Percentiles rank a stretch among this genome's conserved stretches.
Conservation (phyloP, 768 basidiomycete genomes). For the Podaxis pistillaris region DNA sequence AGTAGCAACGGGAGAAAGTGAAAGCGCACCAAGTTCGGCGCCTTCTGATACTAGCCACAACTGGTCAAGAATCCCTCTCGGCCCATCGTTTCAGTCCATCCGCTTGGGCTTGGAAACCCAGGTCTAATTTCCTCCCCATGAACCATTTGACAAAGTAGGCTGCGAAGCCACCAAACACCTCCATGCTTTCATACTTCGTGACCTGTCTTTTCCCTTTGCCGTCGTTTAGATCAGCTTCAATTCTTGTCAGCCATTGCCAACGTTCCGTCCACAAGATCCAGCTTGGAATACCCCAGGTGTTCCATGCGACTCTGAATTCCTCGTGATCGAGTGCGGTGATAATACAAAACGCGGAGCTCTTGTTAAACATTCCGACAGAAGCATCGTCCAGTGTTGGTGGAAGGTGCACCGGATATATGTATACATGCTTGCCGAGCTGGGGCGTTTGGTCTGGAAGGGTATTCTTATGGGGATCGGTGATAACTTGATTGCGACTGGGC, state of each 20-base stretch:
- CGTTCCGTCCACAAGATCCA: slow-evolving; percentile 56
- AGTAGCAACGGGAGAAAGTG: not conserved
- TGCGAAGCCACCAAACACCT: slow-evolving; percentile 55
- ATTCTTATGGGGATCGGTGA: slow-evolving; percentile 38
- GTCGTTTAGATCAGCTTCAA: slow-evolving; percentile 25
- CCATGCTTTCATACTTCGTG: slow-evolving; percentile 63
- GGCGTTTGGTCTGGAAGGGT: slow-evolving; percentile 49
- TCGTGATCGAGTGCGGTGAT: slow-evolving; percentile 53
- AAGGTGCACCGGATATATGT: slow-evolving; percentile 53
- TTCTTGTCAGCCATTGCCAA: slow-evolving; percentile 57
- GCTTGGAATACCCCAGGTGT: slow-evolving; percentile 33
- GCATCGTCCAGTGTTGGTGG: slow-evolving; percentile 56
- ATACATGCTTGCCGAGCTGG: slow-evolving; percentile 44
- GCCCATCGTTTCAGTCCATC: slow-evolving; percentile 53
- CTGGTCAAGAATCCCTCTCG: slow-evolving; percentile 28
- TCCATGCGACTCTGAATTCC: slow-evolving; percentile 59
- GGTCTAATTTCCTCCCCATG: slow-evolving; percentile 38
- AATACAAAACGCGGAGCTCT: slow-evolving; percentile 37
- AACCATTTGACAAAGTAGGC: slow-evolving; percentile 53
- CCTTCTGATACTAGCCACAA: not conserved
- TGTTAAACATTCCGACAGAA: slow-evolving; percentile 29
- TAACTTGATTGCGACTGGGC: slow-evolving; percentile 44
- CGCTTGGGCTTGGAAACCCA: slow-evolving; percentile 53
- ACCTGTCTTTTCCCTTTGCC: slow-evolving; percentile 36
- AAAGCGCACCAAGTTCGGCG: not conserved